A percentile compares a stretch with the other conserved stretches of the same genome.
Evolutionary conservation across 106 monocot species (phyloP).

Genomic region (Iris macrosiphon): DNA sequence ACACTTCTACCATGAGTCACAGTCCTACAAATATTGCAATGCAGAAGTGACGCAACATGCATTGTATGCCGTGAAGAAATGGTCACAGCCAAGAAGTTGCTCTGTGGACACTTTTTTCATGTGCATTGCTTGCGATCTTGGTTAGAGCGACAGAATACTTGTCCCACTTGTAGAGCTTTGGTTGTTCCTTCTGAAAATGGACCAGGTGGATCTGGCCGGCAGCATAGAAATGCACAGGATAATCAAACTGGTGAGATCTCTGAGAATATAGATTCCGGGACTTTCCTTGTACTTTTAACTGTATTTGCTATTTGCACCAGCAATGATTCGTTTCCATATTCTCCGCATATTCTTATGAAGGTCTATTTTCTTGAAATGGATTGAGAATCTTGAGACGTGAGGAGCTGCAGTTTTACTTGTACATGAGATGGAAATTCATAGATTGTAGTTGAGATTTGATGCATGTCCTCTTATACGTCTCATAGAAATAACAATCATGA

Average conservation of each 20-base stretch:
- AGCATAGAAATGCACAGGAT: conserved; percentile 31
- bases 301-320: background rate
- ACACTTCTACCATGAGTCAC: background rate
- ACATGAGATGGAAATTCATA: background rate
- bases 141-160: conserved; percentile 93
- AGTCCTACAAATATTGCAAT: background rate
- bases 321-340: background rate
- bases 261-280: background rate
- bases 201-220: conserved; percentile 20
- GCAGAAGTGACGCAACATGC: conserved; percentile 93
- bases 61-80: conserved; percentile 99
- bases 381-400: background rate
- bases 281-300: background rate
- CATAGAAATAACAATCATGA: too few species aligned
- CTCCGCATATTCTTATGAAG: background rate
- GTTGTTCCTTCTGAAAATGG: conserved; percentile 74
- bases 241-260: conserved; percentile 48
- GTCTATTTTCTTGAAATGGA: too few species aligned
- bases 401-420: background rate
- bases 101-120: conserved; percentile 95
- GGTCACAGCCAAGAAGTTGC: conserved; percentile 85
- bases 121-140: conserved; percentile 93
- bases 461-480: too few species aligned
- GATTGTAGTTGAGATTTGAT: too few species aligned
- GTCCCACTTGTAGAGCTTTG: conserved; percentile 85